Percentiles rank a stretch among this genome's conserved stretches.
Conservation (phyloP, 768 basidiomycete genomes). For the Coprinopsis strossmayeri region DNA sequence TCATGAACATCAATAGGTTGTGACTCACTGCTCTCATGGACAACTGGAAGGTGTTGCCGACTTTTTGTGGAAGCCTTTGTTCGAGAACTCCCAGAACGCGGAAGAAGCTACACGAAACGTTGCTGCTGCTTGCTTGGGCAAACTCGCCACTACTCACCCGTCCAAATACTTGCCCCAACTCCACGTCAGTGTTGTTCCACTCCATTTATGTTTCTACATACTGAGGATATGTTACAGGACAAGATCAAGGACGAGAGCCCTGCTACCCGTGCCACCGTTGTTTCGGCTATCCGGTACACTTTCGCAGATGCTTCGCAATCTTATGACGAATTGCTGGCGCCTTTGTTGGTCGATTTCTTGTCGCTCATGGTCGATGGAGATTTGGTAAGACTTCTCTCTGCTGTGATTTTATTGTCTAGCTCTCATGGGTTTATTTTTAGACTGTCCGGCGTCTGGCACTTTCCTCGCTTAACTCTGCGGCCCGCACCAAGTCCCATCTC, state of each 20-base stretch:
- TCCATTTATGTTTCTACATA: background rate
- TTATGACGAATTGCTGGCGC: slow-evolving; percentile 88
- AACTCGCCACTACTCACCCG: slow-evolving; percentile 88
- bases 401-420: background rate
- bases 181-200: slow-evolving; percentile 52
- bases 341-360: slow-evolving; percentile 86
- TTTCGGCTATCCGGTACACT: slow-evolving; percentile 90
- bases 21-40: slow-evolving; percentile 81
- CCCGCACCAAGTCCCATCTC: slow-evolving; percentile 89
- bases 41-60: slow-evolving; percentile 88
- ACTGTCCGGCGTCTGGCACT: slow-evolving; percentile 86
- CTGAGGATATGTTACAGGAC: slow-evolving; percentile 31
- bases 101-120: slow-evolving; percentile 94
- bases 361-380: slow-evolving; percentile 86
- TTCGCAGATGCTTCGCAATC: slow-evolving; percentile 81
- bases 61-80: slow-evolving; percentile 85
- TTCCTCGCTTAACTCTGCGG: slow-evolving; percentile 89
- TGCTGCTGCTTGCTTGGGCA: slow-evolving; percentile 93
- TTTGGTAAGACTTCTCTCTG: slow-evolving; percentile 45
- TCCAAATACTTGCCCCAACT: slow-evolving; percentile 88
- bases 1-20: slow-evolving; percentile 50
- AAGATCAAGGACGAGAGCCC: slow-evolving; percentile 65
- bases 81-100: slow-evolving; percentile 82
- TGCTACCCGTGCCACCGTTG: slow-evolving; percentile 77
- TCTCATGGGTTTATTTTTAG: slow-evolving; percentile 31